Percentiles rank a stretch among this genome's conserved stretches.
These are phyloP conservation scores for Trypanosoma caninum DNA, from an alignment of 208 protist species.

Conservation along the genomic window DNA sequence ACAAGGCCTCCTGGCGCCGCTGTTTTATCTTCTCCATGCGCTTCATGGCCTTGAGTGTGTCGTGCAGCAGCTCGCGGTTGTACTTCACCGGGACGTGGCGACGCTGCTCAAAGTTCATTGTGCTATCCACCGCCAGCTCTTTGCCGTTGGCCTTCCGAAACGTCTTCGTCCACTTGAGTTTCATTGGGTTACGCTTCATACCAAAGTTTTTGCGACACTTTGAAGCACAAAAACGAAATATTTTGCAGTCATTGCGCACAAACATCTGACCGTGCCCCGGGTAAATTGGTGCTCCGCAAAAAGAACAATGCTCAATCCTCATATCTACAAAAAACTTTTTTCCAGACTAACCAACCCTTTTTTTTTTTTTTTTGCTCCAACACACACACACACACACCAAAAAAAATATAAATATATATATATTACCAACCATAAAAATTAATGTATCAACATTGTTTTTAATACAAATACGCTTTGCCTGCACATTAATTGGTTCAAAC, in stretches of 20 bases:
- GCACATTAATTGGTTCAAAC: too few relatives aligned
- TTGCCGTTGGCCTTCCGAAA: conserved; percentile 97
- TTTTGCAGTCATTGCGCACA: conserved; percentile 98
- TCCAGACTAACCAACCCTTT: background rate
- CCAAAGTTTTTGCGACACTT: conserved; percentile 99
- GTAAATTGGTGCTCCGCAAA: conserved; percentile 97
- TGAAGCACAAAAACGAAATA: conserved; percentile 96
- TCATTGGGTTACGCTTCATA: conserved; percentile 99
- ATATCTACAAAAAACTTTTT: conserved; percentile 70
- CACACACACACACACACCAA: conserved; percentile 4
- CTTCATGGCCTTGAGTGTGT: conserved; percentile 97
- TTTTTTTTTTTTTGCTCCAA: background rate
- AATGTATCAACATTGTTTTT: too few relatives aligned
- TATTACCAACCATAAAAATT: too few relatives aligned
- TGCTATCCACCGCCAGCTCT: conserved; percentile 97
- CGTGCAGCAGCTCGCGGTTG: conserved; percentile 96
- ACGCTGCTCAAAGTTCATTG: conserved; percentile 99
- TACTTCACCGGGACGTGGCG: conserved; percentile 98
- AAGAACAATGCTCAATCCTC: conserved; percentile 98
- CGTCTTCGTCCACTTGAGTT: conserved; percentile 99
- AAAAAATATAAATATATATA: too few relatives aligned
- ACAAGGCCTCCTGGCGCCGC: conserved; percentile 91
- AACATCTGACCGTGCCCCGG: conserved; percentile 99
- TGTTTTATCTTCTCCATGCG: conserved; percentile 96
- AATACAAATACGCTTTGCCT: too few relatives aligned